Conservation (phyloP, 108 stramenopile species). For the Aureococcus anophagefferens region DNA sequence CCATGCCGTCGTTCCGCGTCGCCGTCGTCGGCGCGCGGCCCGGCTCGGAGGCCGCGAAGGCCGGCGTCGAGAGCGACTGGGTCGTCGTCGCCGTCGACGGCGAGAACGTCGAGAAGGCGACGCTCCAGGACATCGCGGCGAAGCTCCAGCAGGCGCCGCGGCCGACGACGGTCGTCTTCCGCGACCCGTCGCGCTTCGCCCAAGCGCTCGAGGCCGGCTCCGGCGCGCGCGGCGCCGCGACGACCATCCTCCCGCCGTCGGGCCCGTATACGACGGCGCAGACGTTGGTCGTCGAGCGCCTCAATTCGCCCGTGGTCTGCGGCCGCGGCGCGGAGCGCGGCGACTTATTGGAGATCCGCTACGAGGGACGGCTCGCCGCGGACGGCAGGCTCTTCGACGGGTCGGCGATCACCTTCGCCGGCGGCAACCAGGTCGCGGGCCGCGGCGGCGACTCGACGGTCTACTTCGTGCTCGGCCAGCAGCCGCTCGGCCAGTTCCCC, state of each 20-base stretch:
- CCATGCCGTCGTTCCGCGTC: neutral
- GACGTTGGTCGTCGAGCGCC: neutral
- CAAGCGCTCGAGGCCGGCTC: neutral
- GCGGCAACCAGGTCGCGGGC: conserved; percentile 62
- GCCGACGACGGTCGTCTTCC: neutral
- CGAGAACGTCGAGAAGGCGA: neutral
- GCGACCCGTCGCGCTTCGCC: neutral
- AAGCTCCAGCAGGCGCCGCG: neutral
- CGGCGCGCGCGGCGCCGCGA: neutral
- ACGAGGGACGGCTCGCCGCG: neutral
- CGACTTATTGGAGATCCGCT: neutral
- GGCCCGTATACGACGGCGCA: neutral
- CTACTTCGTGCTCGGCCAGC: conserved; percentile 72
- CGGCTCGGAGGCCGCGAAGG: neutral
- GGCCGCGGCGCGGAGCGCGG: neutral
- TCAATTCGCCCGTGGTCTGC: neutral
- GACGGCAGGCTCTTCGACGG: neutral
- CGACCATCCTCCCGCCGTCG: neutral
- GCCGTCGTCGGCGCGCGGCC: neutral
- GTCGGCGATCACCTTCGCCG: neutral
- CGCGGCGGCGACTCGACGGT: conserved; percentile 66
- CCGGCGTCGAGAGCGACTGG: neutral
- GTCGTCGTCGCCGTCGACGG: neutral
- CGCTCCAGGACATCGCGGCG: neutral
- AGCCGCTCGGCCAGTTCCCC: conserved; percentile 76